These are phyloP conservation scores for Penicillium roqueforti DNA, from an alignment of 495 filamentous ascomycete species.

Conservation along the genomic window DNA sequence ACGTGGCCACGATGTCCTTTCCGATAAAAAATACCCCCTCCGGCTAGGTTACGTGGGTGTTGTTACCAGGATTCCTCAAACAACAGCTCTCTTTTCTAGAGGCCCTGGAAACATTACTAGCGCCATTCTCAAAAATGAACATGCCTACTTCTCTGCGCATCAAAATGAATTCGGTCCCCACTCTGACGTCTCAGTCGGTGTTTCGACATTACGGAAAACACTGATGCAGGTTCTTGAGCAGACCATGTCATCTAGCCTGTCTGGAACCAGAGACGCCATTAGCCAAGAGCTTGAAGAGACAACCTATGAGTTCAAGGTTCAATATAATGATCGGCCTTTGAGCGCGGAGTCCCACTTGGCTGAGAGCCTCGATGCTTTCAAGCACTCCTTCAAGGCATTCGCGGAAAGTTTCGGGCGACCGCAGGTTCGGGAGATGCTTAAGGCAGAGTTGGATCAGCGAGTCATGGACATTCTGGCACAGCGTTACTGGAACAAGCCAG, in stretches of 20 bases:
- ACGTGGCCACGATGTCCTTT: conserved; percentile 71
- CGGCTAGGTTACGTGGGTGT: conserved; percentile 97
- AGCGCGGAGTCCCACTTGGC: conserved; percentile 95
- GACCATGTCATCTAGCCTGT: conserved; percentile 89
- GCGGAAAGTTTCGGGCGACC: conserved; percentile 83
- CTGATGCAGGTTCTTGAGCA: conserved; percentile 96
- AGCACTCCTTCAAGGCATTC: conserved; percentile 95
- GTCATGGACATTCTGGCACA: conserved; percentile 94
- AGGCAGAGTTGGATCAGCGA: conserved; percentile 87
- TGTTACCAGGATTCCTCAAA: conserved; percentile 72
- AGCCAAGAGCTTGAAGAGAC: conserved; percentile 94
- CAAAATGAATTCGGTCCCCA: conserved; percentile 73
- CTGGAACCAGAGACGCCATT: conserved; percentile 84
- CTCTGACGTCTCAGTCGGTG: conserved; percentile 70
- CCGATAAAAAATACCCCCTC: conserved; percentile 89
- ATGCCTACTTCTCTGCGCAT: conserved; percentile 80
- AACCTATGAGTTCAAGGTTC: conserved; percentile 98
- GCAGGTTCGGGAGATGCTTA: conserved; percentile 84
- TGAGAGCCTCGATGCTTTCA: conserved; percentile 91
- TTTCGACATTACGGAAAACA: conserved; percentile 83
- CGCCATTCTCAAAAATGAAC: conserved; percentile 83
- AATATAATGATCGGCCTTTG: conserved; percentile 95
- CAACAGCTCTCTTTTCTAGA: conserved; percentile 77
- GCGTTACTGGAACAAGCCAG: conserved; percentile 96
- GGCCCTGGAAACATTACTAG: conserved; percentile 77